Percentiles rank a stretch among this genome's conserved stretches.
Evolutionary conservation across 176 grass and related monocot species (phyloP).

Genomic region (Eleusine indica): DNA sequence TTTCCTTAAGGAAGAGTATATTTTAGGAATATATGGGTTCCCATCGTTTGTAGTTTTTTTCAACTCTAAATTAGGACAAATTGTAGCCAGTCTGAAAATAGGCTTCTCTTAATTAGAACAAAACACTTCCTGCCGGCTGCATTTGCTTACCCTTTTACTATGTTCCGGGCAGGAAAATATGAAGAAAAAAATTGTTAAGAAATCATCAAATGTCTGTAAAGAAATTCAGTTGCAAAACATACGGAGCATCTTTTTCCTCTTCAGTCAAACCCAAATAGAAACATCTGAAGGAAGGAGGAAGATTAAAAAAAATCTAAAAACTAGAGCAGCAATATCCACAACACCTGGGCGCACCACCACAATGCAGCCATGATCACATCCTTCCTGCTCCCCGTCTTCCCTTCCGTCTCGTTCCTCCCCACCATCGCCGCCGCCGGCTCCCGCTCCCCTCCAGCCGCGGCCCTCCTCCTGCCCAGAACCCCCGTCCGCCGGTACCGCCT

Average conservation of each 20-base stretch:
- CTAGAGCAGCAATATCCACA: conserved; percentile 44
- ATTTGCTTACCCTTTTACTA: background rate
- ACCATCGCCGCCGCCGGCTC: background rate
- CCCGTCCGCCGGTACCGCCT: background rate
- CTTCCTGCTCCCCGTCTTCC: conserved; percentile 24
- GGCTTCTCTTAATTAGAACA: too few species aligned
- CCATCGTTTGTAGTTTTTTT: too few species aligned
- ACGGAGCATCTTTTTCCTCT: too few species aligned
- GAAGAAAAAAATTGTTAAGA: background rate
- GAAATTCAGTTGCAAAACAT: background rate
- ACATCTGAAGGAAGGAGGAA: background rate
- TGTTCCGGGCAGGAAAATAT: background rate
- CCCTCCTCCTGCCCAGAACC: background rate
- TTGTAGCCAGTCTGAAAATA: too few species aligned
- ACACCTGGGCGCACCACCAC: background rate
- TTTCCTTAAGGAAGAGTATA: too few species aligned
- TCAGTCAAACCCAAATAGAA: background rate
- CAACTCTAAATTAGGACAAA: too few species aligned
- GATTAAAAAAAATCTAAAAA: background rate
- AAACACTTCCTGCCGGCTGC: too few species aligned
- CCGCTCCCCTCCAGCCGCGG: background rate
- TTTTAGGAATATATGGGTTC: too few species aligned
- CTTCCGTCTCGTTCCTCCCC: background rate
- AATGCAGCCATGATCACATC: conserved; percentile 54
- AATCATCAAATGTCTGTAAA: background rate